Percentiles rank a stretch among this genome's conserved stretches.
Conservation (phyloP, 192 early-diverging fungal genomes). For the Diversispora eburnea region DNA sequence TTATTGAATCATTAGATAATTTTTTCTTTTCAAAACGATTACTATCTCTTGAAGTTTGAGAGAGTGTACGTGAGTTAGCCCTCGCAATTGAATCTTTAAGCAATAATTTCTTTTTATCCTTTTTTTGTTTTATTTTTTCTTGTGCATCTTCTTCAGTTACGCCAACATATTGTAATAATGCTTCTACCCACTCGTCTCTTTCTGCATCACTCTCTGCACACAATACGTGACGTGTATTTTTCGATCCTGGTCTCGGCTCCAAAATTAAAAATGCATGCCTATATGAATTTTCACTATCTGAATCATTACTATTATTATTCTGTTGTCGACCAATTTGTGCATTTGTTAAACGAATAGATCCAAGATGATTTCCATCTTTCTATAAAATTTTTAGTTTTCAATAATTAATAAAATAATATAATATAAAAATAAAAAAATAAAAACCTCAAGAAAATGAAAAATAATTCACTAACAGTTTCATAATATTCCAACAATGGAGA, state of each 20-base stretch:
- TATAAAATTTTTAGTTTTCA: conserved; percentile 35
- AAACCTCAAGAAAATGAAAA: background rate
- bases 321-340: conserved; percentile 69
- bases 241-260: conserved; percentile 67
- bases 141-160: conserved; percentile 35
- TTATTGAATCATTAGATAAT: conserved; percentile 2
- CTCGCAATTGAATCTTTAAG: conserved; percentile 33
- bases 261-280: conserved; percentile 84
- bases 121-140: conserved; percentile 26
- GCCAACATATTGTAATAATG: conserved; percentile 50
- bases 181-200: conserved; percentile 87
- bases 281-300: conserved; percentile 59
- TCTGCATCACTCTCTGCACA: conserved; percentile 87
- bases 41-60: conserved; percentile 34
- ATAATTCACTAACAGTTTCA: conserved; percentile 57
- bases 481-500: conserved; percentile 73
- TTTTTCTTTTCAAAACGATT: conserved; percentile 26
- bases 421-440: background rate
- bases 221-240: conserved; percentile 68
- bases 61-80: conserved; percentile 35
- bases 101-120: conserved; percentile 24
- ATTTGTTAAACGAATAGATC: conserved; percentile 71
- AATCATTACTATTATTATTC: conserved; percentile 28
- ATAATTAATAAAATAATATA: background rate
- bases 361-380: conserved; percentile 69